Base-by-base conservation (phyloP, 192 early-diverging fungal genomes). In the Ambispora gerdemannii region DNA sequence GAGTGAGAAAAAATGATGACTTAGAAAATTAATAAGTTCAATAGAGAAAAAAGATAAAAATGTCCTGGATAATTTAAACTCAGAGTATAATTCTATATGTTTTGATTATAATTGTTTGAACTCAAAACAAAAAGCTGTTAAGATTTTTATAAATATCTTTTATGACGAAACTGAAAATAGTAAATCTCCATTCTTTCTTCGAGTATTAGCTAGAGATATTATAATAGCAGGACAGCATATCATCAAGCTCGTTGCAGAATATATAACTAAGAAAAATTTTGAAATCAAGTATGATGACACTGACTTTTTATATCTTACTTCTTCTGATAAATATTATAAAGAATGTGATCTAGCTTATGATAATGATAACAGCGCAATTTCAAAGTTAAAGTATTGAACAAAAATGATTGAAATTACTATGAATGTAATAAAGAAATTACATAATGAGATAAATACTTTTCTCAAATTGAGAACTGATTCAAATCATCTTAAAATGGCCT, bases 351-450 rank as follows among this genome's bases (percentile, higher is more conserved):
- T 3, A 33, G 49, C 28, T 6, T 67, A 19, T 30, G 7, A 28
- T 49, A 10, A 1, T 8, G 24, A 30, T 31, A 3, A 30, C n/a
- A n/a, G n/a, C n/a, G n/a, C n/a, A 51, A 30, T 24, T 51, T 51
- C 28, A 2, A 30, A 50, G 17, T 8, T 19, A 50, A 19, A 47
- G 19, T 65, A 65, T 8, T 65, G 63, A 49, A 31, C 13, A 3
- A 49, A 65, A 65, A 65, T 65, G 63, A 17, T 65, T 3, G 50
- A 49, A 49, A 50, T 65, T 28, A 35, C 63, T 65, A 65, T 65
- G 63, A 11, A 27, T 13, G 25, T 50, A n/a, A 65, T 65, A 28
- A 20, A 0, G 1, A 6, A 49, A 8, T 33, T 65, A 0, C 22
- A 28, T 31, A 20, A 65, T 50, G 25, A 67, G 15, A 30, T 67